These are phyloP conservation scores for Komagataella mondaviorum DNA, from an alignment of 805 yeast species.

Conservation along the genomic window DNA sequence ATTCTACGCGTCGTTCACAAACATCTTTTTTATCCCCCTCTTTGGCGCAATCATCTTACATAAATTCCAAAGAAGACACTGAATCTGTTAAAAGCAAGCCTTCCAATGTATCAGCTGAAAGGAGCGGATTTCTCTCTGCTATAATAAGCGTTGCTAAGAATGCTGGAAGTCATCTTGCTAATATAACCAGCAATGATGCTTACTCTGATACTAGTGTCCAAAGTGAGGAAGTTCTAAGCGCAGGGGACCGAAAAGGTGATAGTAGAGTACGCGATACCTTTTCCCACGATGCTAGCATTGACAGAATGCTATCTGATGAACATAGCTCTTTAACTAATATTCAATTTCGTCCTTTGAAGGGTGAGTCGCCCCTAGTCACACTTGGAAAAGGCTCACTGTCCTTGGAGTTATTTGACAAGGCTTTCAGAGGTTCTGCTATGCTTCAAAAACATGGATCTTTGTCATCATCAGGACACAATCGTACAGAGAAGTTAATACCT, in stretches of 20 bases:
- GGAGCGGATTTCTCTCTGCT: background rate
- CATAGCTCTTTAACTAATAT: background rate
- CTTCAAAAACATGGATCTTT: background rate
- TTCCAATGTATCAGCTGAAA: background rate
- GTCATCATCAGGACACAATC: background rate
- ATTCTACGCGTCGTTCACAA: background rate
- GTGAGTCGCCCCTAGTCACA: constrained; percentile 31
- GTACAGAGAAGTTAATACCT: background rate
- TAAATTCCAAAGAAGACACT: background rate
- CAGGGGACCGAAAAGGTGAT: background rate
- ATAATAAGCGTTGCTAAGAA: background rate
- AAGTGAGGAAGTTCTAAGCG: background rate
- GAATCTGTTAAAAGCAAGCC: background rate
- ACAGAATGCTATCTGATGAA: background rate
- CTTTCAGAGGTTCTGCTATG: background rate
- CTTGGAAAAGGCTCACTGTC: constrained; percentile 35
- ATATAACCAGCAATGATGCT: background rate
- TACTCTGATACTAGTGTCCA: background rate
- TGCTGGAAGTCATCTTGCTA: background rate
- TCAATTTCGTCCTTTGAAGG: constrained; percentile 2
- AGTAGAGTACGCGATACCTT: background rate
- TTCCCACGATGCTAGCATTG: background rate
- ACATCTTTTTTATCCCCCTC: background rate
- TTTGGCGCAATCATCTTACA: background rate
- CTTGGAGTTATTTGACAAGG: constrained; percentile 15